Conservation (phyloP, 345 rosid genomes). For the Excoecaria agallocha region DNA sequence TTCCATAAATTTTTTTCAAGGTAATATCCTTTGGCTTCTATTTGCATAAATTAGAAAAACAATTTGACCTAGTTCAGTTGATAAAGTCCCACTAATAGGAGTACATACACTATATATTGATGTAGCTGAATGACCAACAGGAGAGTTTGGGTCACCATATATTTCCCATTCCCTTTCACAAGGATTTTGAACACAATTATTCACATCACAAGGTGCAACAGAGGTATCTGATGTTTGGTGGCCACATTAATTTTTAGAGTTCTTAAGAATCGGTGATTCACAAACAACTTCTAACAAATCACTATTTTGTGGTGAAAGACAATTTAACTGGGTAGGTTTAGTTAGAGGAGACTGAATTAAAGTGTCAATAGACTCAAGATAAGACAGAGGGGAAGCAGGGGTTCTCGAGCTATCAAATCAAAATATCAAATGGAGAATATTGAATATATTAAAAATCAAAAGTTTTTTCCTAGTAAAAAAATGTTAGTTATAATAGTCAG, state of each 20-base stretch:
- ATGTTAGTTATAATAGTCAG: too few species aligned
- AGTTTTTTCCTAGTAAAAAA: too few species aligned
- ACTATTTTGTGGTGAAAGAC: conserved; percentile 57
- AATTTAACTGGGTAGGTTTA: conserved; percentile 41
- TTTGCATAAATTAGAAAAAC: too few species aligned
- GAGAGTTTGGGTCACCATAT: conserved; percentile 53
- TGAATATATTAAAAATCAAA: too few species aligned
- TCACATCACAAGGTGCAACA: conserved; percentile 48
- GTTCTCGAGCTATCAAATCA: conserved; percentile 75
- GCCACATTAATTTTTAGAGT: conserved; percentile 55
- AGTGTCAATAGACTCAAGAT: conserved; percentile 68
- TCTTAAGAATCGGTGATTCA: conserved; percentile 61
- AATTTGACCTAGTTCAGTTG: conserved; percentile 60
- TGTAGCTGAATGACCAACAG: conserved; percentile 55
- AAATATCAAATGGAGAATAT: too few species aligned
- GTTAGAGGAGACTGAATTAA: conserved; percentile 80
- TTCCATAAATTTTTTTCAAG: background rate
- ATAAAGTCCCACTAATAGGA: conserved; percentile 50
- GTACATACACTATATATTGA: conserved; percentile 51
- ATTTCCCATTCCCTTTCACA: conserved; percentile 60
- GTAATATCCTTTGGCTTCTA: too few species aligned
- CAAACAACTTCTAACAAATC: conserved; percentile 88
- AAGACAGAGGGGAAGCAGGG: conserved; percentile 46
- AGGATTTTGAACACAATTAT: conserved; percentile 40
- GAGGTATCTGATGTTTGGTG: conserved; percentile 60